A percentile compares a stretch with the other conserved stretches of the same genome.
phyloP scores from a whole-genome alignment of 1,139 yeast genomes.

The Geotrichum carabidarum region DNA sequence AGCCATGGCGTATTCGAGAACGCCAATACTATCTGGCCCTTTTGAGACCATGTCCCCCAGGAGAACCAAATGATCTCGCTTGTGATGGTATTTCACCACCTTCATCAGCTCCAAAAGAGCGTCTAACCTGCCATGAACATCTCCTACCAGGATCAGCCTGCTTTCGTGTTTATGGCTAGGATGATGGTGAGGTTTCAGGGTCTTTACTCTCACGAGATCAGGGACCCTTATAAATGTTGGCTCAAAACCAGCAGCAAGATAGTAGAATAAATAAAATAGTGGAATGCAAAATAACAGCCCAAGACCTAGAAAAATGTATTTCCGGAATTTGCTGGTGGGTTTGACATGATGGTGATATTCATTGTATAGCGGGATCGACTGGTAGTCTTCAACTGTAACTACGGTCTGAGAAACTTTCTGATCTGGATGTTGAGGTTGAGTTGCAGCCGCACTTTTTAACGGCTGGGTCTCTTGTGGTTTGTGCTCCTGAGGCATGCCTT shows the following conservation, averaged over 20 bases:
- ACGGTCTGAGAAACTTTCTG: too few relatives aligned
- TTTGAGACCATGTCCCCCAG: slow-evolving; percentile 84
- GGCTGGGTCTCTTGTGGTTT: too few relatives aligned
- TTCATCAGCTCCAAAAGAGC: slow-evolving; percentile 51
- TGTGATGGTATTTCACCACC: slow-evolving; percentile 41
- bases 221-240: slow-evolving; percentile 20
- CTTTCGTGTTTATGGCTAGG: slow-evolving; percentile 25
- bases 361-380: neutral
- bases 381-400: neutral
- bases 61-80: slow-evolving; percentile 57
- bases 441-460: too few relatives aligned
- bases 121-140: slow-evolving; percentile 73
- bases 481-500: too few relatives aligned
- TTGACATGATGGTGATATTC: neutral
- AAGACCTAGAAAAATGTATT: neutral
- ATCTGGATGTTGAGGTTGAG: too few relatives aligned
- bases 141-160: slow-evolving; percentile 65
- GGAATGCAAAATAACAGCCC: neutral
- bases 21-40: slow-evolving; percentile 70
- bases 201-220: slow-evolving; percentile 24
- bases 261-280: neutral
- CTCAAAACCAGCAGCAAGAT: neutral
- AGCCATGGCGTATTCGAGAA: slow-evolving; percentile 57
- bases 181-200: slow-evolving; percentile 19
- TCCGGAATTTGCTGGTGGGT: neutral